Evolutionary conservation across 257 asterid genomes (phyloP).

Genomic region (Solanum chilense): DNA sequence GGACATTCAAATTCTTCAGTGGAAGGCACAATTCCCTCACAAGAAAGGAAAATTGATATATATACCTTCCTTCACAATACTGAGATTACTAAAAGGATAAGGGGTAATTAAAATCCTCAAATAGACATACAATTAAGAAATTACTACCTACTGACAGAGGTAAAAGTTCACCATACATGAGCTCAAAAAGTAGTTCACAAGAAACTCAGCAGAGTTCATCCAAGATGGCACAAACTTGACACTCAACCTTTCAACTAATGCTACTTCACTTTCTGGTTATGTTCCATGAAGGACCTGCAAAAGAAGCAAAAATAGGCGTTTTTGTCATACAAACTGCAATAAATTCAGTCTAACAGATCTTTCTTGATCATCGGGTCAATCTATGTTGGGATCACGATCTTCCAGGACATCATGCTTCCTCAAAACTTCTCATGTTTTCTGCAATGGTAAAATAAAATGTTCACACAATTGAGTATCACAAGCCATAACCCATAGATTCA

Average conservation of each 20-base stretch:
- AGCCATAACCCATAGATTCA: neutral
- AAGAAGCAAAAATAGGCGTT: conserved; percentile 30
- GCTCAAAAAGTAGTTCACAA: conserved; percentile 38
- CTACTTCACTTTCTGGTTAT: conserved; percentile 26
- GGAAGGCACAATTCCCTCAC: neutral
- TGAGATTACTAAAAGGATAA: conserved; percentile 9
- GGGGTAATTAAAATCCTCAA: conserved; percentile 1
- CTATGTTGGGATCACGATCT: conserved; percentile 11
- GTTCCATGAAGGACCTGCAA: conserved; percentile 60
- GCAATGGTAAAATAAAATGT: conserved; percentile 3
- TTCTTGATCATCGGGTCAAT: conserved; percentile 18
- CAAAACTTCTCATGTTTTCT: neutral
- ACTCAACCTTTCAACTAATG: conserved; percentile 31
- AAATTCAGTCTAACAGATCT: conserved; percentile 20
- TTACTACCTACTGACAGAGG: conserved; percentile 50
- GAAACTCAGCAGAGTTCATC: conserved; percentile 44
- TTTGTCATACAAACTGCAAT: conserved; percentile 29
- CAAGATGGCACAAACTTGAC: conserved; percentile 26
- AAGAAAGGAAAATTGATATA: neutral
- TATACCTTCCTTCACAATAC: conserved; percentile 1
- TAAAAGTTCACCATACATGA: conserved; percentile 54
- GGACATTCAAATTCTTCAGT: neutral
- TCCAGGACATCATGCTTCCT: neutral
- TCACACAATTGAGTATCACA: conserved; percentile 13
- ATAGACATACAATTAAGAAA: conserved; percentile 23